A percentile compares a stretch with the other conserved stretches of the same genome.
phyloP scores from a whole-genome alignment of 225 moss, liverwort and hornwort genomes.

The Bryoerythrophyllum caledonicum region DNA sequence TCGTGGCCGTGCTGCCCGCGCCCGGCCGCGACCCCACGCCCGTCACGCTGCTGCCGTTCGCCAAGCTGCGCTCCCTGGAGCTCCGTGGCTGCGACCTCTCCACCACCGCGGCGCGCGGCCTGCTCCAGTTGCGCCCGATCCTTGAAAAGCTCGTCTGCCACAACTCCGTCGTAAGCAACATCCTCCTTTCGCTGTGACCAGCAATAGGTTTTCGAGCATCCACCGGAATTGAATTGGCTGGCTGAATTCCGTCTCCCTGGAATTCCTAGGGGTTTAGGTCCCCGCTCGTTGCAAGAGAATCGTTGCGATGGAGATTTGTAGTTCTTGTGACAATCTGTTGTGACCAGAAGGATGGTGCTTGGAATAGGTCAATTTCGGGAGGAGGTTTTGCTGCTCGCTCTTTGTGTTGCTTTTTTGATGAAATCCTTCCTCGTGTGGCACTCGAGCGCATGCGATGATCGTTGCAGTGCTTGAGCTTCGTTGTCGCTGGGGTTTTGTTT shows the following conservation, averaged over 20 bases:
- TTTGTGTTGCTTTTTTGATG: neutral
- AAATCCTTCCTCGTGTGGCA: neutral
- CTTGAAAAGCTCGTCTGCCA: slow-evolving; percentile 86
- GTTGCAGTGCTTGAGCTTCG: neutral
- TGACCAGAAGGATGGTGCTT: neutral
- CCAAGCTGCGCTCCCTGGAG: slow-evolving; percentile 78
- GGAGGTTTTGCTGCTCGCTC: neutral
- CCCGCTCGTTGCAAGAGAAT: neutral
- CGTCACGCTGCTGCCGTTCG: slow-evolving; percentile 72
- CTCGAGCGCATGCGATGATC: neutral
- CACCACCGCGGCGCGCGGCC: slow-evolving; percentile 78
- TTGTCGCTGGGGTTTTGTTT: slow-evolving; percentile 13
- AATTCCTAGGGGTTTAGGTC: no score
- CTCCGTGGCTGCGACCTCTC: slow-evolving; percentile 96
- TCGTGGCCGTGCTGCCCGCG: slow-evolving; percentile 64
- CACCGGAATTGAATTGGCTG: neutral
- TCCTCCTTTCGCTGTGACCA: no score
- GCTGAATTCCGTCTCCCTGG: neutral
- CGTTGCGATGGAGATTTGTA: neutral
- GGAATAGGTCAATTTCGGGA: slow-evolving; percentile 18
- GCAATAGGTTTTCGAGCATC: no score
- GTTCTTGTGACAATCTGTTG: no score
- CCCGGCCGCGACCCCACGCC: slow-evolving; percentile 82
- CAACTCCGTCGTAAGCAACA: slow-evolving; percentile 72
- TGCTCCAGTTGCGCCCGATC: slow-evolving; percentile 85